Evolutionary conservation across 305 asterid species (phyloP).

Genomic region (Fraxinus nigra): DNA sequence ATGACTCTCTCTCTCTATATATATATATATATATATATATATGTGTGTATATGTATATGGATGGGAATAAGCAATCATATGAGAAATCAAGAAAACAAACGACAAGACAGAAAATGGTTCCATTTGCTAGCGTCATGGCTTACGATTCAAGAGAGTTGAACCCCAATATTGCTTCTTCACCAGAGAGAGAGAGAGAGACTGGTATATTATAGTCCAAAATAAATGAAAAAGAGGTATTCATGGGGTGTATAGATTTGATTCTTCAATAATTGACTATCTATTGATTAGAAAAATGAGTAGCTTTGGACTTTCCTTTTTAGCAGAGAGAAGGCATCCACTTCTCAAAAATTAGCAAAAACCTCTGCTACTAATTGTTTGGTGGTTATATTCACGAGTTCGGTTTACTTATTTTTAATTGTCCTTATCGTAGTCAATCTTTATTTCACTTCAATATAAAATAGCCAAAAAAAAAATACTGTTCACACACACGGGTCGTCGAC

Average conservation of each 20-base stretch:
- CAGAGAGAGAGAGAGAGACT: background rate
- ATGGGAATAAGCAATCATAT: background rate
- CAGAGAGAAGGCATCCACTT: background rate
- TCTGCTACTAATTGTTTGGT: no score
- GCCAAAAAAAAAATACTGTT: no score
- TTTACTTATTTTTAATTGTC: no score
- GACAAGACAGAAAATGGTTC: slow-evolving; percentile 18
- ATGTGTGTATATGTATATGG: slow-evolving; percentile 1
- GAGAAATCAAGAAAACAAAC: slow-evolving; percentile 11
- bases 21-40: no score
- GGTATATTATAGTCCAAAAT: background rate
- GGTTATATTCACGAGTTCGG: no score
- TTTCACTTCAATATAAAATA: no score
- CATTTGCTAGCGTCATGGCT: slow-evolving; percentile 40
- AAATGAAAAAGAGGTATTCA: background rate
- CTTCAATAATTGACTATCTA: background rate
- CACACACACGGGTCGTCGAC: no score
- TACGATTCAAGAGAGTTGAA: slow-evolving; percentile 22
- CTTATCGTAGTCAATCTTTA: no score
- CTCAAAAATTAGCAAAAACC: no score
- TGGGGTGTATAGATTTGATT: background rate
- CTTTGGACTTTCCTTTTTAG: background rate
- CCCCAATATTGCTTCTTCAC: background rate
- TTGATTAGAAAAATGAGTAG: background rate
- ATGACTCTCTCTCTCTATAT: background rate